Conservation (phyloP, 371 early-diverging fungal species). For the Sanchytrium tribonematis region DNA sequence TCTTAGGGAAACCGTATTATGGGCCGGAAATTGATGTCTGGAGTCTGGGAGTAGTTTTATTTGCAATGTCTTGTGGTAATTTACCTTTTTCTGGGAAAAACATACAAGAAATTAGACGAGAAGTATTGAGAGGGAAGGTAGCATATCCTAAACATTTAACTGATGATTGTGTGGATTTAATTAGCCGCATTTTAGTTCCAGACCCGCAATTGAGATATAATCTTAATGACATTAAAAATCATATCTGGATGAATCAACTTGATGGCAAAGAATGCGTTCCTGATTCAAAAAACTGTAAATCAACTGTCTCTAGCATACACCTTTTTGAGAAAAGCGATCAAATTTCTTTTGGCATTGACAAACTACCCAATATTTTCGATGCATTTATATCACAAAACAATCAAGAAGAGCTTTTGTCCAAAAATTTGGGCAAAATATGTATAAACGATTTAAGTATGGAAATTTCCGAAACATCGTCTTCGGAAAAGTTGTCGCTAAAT, state of each 20-base stretch:
- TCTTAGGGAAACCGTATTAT: conserved; percentile 17
- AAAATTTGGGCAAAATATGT: no score
- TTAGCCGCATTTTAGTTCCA: conserved; percentile 27
- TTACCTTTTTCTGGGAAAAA: conserved; percentile 59
- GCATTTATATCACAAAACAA: no score
- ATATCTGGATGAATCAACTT: not conserved
- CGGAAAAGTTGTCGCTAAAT: no score
- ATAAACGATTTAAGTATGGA: not conserved
- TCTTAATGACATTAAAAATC: not conserved
- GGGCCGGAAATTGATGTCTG: conserved; percentile 51
- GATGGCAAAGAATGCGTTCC: not conserved
- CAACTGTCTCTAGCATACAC: no score
- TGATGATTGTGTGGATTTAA: conserved; percentile 18
- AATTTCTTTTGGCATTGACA: no score
- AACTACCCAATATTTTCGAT: no score
- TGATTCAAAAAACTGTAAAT: no score
- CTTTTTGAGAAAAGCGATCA: no score
- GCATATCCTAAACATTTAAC: conserved; percentile 40
- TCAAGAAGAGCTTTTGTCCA: no score
- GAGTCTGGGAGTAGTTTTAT: conserved; percentile 51
- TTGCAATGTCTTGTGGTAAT: conserved; percentile 39
- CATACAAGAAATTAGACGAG: conserved; percentile 31
- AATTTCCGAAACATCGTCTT: not conserved
- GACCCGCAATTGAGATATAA: conserved; percentile 16
- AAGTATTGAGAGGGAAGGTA: conserved; percentile 27